phyloP scores from a whole-genome alignment of 2,329 filamentous ascomycete genomes.

The Calonectria pteridis region DNA sequence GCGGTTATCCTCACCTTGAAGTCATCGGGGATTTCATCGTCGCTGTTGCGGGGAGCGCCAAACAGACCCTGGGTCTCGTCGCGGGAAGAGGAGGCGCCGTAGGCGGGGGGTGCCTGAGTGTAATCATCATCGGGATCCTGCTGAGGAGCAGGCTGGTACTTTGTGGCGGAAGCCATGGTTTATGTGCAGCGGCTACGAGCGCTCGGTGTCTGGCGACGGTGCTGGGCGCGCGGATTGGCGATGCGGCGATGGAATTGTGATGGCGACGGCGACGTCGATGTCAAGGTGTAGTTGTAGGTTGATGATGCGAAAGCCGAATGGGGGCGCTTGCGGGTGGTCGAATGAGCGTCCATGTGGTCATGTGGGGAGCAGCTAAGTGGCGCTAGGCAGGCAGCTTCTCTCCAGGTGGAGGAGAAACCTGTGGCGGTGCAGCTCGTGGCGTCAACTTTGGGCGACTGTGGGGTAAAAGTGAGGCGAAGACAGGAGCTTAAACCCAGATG shows the following conservation, averaged over 20 bases:
- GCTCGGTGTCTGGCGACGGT: not conserved
- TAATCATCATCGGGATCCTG: conserved; percentile 85
- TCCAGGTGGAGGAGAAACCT: not conserved
- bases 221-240: not conserved
- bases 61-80: conserved; percentile 69
- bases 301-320: conserved; percentile 38
- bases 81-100: conserved; percentile 68
- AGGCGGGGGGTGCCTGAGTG: conserved; percentile 86
- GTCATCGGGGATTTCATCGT: conserved; percentile 95
- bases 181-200: not conserved
- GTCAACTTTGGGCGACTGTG: conserved; percentile 22
- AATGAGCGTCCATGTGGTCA: conserved; percentile 32
- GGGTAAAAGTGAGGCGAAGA: not conserved
- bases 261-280: conserved; percentile 13
- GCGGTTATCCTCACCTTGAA: conserved; percentile 78
- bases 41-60: conserved; percentile 79
- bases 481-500: not conserved
- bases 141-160: conserved; percentile 86
- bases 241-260: conserved; percentile 27
- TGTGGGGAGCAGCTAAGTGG: conserved; percentile 40
- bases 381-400: conserved; percentile 41
- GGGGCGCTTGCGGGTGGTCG: conserved; percentile 25
- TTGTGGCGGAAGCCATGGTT: conserved; percentile 79
- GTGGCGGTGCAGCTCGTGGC: conserved; percentile 40
- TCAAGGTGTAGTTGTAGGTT: conserved; percentile 32